phyloP scores from a whole-genome alignment of 495 filamentous ascomycete species.

The Hypoxylon lienhwacheense region DNA sequence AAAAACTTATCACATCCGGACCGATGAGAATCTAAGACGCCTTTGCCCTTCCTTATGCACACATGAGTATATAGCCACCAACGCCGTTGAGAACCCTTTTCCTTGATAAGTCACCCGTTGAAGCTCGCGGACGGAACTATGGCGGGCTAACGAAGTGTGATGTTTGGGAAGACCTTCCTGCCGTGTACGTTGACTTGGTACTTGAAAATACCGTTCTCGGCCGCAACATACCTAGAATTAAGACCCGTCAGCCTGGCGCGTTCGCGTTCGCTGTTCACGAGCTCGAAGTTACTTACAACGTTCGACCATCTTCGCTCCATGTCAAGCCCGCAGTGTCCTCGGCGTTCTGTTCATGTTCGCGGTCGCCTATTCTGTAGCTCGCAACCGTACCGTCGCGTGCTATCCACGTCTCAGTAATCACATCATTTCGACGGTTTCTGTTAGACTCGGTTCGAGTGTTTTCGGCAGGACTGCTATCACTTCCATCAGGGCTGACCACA shows the following conservation, averaged over 20 bases:
- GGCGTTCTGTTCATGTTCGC: slow-evolving; percentile 40
- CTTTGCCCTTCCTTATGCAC: slow-evolving; percentile 23
- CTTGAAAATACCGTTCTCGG: slow-evolving; percentile 73
- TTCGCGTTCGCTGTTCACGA: not conserved
- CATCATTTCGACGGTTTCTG: slow-evolving; percentile 31
- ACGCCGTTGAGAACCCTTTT: slow-evolving; percentile 9
- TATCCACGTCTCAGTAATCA: slow-evolving; percentile 36
- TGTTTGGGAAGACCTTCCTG: slow-evolving; percentile 65
- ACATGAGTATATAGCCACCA: slow-evolving; percentile 13
- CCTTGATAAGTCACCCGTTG: not conserved
- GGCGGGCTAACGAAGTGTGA: slow-evolving; percentile 54
- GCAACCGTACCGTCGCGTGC: too few species aligned
- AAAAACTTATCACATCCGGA: not conserved
- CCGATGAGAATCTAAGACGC: slow-evolving; percentile 13
- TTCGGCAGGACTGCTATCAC: slow-evolving; percentile 15
- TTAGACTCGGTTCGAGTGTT: slow-evolving; percentile 21
- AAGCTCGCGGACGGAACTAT: slow-evolving; percentile 6
- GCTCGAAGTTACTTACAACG: slow-evolving; percentile 59
- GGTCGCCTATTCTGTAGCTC: slow-evolving; percentile 30
- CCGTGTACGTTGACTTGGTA: slow-evolving; percentile 66
- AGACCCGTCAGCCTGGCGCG: slow-evolving; percentile 17
- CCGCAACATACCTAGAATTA: slow-evolving; percentile 66
- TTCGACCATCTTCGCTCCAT: slow-evolving; percentile 70
- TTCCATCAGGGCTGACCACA: slow-evolving; percentile 37
- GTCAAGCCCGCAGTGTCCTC: slow-evolving; percentile 66